Percentiles rank a stretch among this genome's conserved stretches.
These are phyloP conservation scores for Vanderwaltozyma verrucispora DNA, from an alignment of 805 yeast species.

Conservation along the genomic window DNA sequence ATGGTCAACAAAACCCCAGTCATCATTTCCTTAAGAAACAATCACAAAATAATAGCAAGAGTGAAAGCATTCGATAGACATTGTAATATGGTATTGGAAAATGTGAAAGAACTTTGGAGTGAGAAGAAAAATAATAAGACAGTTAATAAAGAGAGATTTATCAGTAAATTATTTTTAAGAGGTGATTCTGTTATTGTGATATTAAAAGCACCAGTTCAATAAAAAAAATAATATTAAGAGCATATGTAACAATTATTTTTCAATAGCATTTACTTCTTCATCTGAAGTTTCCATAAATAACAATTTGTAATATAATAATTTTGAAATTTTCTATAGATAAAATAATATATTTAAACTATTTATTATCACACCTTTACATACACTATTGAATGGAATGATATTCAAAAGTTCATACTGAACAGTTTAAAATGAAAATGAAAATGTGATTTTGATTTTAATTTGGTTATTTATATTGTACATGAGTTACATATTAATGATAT, in stretches of 20 bases:
- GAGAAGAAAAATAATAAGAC: slow-evolving; percentile 64
- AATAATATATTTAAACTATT: no score
- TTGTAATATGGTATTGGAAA: slow-evolving; percentile 84
- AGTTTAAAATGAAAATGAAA: no score
- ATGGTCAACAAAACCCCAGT: slow-evolving; percentile 66
- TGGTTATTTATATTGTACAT: background rate
- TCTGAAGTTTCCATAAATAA: background rate
- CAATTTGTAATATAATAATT: background rate
- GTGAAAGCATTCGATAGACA: slow-evolving; percentile 95
- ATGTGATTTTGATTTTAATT: no score
- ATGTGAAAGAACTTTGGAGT: slow-evolving; percentile 73
- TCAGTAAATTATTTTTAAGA: slow-evolving; percentile 81
- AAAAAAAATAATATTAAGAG: no score
- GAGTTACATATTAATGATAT: background rate
- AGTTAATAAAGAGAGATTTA: slow-evolving; percentile 58
- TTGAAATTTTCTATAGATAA: no score
- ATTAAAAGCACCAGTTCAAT: slow-evolving; percentile 37
- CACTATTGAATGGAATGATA: no score
- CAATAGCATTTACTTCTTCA: background rate
- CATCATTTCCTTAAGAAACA: slow-evolving; percentile 81
- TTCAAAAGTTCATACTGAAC: no score
- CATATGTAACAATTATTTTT: no score
- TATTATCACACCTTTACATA: no score
- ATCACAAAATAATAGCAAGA: slow-evolving; percentile 81
- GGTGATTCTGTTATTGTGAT: slow-evolving; percentile 93